Evolutionary conservation across 2,329 filamentous ascomycete species (phyloP), one percentile per base, ranked within the genome.

Genomic region (Hawksworthiomyces lignivorus): DNA sequence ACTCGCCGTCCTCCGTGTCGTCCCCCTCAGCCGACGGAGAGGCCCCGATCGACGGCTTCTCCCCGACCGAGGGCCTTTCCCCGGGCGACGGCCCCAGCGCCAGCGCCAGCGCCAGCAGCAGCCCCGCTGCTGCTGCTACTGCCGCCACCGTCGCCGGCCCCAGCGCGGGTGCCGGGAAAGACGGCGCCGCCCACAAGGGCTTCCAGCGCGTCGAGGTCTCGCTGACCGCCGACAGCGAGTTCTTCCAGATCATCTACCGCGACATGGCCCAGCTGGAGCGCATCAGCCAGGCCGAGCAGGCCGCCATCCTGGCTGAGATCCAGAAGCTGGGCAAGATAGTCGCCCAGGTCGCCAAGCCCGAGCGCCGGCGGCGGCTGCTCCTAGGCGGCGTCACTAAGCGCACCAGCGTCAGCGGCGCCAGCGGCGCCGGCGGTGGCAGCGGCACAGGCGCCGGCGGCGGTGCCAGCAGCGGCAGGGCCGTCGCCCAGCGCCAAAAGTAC

Each of bases 181-280:
- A 24, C 17, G 17, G 19, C 12, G 41, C 18, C 5, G 35, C 35
- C 14, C 34, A 26, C 9, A 46, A 49, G 31, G 41, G 34, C 12
- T 30, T 59, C 18, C 55, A 62, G 41, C 62, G 60, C 38, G 68
- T 94, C n/a, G 81, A 89, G 56, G 75, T 94, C 7, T 83, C 86
- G 15, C 65, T 94, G 3, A 77, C 77, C 2, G 86, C 86, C 19
- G 87, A 92, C 54, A 72, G 73, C 17, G 77, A 88, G 55, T 94
- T 94, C 60, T 94, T 94, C 59, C 72, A 77, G 21, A 76, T 84
- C 30, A 72, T 94, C 7, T 79, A 84, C 53, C 74, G 69, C 32
- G 84, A 90, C 55, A 73, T 94, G 14, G 73, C 72, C 18, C 74
- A 75, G 33, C 67, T 94, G 4, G 84, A 86, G 49, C 66, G 67